These are phyloP conservation scores for Neurospora sp. DNA, from an alignment of 2,329 filamentous ascomycete genomes.

Conservation along the genomic window DNA sequence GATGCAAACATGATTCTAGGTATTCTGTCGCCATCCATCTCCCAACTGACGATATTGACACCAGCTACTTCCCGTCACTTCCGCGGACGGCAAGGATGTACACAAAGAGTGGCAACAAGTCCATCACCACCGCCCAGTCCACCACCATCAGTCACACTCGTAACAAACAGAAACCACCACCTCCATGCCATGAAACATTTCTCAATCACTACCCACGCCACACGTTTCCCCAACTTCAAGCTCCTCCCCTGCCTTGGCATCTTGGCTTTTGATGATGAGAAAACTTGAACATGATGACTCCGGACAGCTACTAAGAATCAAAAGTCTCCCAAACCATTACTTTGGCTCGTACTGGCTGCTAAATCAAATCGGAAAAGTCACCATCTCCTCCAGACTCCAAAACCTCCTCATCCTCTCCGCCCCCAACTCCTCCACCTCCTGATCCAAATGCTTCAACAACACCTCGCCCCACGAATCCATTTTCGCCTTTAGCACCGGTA, in stretches of 20 bases:
- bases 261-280: background rate
- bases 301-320: too few relatives aligned
- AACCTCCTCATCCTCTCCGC: slow-evolving; percentile 83
- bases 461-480: slow-evolving; percentile 73
- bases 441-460: slow-evolving; percentile 72
- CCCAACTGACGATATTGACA: background rate
- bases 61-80: background rate
- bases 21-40: background rate
- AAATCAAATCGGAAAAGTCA: slow-evolving; percentile 53
- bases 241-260: background rate
- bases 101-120: background rate
- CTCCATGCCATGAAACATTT: background rate
- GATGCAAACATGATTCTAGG: background rate
- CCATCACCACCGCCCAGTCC: background rate
- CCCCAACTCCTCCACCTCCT: slow-evolving; percentile 68
- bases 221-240: background rate
- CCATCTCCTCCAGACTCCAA: slow-evolving; percentile 70
- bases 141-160: background rate
- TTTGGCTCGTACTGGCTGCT: too few relatives aligned
- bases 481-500: slow-evolving; percentile 52
- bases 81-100: background rate
- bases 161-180: background rate
- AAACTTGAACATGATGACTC: too few relatives aligned
- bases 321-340: too few relatives aligned
- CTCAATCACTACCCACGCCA: background rate